Base-by-base conservation (phyloP, 1,284 basidiomycete genomes). In the Ganoderma lingzhi region DNA sequence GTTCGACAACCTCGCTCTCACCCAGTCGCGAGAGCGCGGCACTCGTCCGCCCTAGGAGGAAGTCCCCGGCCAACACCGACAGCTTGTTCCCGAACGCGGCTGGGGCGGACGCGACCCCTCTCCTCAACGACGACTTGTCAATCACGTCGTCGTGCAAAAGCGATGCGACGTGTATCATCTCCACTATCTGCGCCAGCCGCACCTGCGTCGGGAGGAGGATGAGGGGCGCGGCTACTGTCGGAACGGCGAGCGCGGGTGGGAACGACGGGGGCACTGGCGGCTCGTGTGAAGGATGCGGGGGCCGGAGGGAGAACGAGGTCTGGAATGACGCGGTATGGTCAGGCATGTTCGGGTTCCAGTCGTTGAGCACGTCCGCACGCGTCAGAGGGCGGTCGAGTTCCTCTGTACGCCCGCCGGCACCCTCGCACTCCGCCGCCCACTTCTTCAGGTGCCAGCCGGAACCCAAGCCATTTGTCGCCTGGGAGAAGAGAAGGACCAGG, bases 141-240 rank as follows among this genome's bases (percentile, higher is more conserved):
- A 96, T 92, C 63, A 99, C 96, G 76, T 96, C 95, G 87, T 99
- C 96, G 79, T 99, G 98, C 19, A 99, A 84, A 8, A 98, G 86
- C 1, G 95, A 97, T 39, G 98, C 97, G 72, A 98, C 96, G 79
- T 99, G 97, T 71, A 99, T 96, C 96, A 99, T 98, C 81, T 99
- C 98, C 63, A 96, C 93, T 68, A 99, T 98, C 78, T 97, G 96
- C 1, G 97, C 97, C 32, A 99, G 88, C 39, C 97, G 91, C 32
- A 93, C 84, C 81, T 99, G 97, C 0, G 96, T 94, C 8, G 97
- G 96, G 9, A 99, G 88, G 30, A 89, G 80, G 6, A 41, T 75
- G 51, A 58, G 80, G 71, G 79, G 75, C 0, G 73, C 82, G 67
- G 83, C 77, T 65, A 86, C 76, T 42, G 79, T 65, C 64, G 80